Evolutionary conservation across 2,329 filamentous ascomycete species (phyloP).

Genomic region (Zymoseptoria crescenta): DNA sequence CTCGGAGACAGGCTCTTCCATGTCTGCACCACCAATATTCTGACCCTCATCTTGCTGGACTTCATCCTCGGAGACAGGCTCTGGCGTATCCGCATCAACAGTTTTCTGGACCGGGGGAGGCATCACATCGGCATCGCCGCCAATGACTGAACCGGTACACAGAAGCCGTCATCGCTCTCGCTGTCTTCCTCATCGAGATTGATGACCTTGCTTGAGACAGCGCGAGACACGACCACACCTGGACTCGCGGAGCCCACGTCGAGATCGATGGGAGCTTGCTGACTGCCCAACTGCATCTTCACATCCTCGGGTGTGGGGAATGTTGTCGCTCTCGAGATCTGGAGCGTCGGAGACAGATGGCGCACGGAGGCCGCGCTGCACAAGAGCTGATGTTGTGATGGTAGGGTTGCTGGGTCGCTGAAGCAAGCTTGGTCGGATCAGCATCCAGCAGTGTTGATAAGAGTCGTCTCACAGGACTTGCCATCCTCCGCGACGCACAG

Average conservation of each 20-base stretch:
- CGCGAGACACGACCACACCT: conserved; percentile 3
- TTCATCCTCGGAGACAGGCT: too few relatives aligned
- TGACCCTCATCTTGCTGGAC: too few relatives aligned
- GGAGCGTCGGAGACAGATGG: conserved; percentile 17
- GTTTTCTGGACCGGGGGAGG: background rate
- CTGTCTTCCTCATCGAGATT: conserved; percentile 17
- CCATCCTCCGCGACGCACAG: too few relatives aligned
- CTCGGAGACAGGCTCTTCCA: background rate
- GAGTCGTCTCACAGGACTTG: too few relatives aligned
- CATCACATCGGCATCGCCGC: background rate
- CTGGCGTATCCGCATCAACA: too few relatives aligned
- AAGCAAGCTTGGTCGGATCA: conserved; percentile 1
- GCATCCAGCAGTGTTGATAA: too few relatives aligned
- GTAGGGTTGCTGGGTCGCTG: background rate
- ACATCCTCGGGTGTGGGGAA: conserved; percentile 21
- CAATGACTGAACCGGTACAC: background rate
- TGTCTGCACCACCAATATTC: too few relatives aligned
- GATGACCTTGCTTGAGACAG: conserved; percentile 5
- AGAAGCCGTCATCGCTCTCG: background rate
- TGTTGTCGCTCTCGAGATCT: conserved; percentile 17
- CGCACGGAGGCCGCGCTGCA: conserved; percentile 15
- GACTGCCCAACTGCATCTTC: conserved; percentile 16
- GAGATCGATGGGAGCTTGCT: conserved; percentile 19
- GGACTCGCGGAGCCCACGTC: conserved; percentile 1
- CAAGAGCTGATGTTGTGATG: background rate